phyloP scores from a whole-genome alignment of 192 early-diverging fungal species.

The Spizellomyces sp. region DNA sequence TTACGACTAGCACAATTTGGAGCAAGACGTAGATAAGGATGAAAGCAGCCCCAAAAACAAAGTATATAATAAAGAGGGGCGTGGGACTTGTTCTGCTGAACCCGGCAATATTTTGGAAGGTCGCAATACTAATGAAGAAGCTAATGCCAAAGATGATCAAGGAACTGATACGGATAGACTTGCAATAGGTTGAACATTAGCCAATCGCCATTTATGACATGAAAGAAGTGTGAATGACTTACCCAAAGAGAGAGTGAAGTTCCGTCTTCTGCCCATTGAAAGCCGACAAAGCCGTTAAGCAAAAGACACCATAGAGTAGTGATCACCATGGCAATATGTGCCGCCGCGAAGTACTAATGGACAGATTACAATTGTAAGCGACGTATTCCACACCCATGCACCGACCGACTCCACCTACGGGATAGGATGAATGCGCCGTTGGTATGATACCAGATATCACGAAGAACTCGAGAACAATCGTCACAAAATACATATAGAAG shows the following conservation, averaged over 20 bases:
- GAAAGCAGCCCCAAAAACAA: conserved; percentile 81
- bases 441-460: conserved; percentile 93
- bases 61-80: conserved; percentile 83
- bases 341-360: conserved; percentile 81
- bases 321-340: conserved; percentile 78
- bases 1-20: conserved; percentile 93
- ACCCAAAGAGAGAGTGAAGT: conserved; percentile 93
- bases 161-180: conserved; percentile 85
- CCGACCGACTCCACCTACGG: conserved; percentile 6
- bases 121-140: conserved; percentile 80
- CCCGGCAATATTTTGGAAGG: conserved; percentile 69
- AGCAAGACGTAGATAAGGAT: conserved; percentile 84
- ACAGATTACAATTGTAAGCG: background rate
- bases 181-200: background rate
- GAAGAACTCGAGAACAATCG: conserved; percentile 85
- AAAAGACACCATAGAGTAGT: conserved; percentile 92
- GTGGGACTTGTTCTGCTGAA: conserved; percentile 67
- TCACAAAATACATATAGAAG: conserved; percentile 93
- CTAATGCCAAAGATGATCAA: conserved; percentile 78
- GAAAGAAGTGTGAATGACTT: conserved; percentile 21
- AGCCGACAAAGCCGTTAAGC: conserved; percentile 93
- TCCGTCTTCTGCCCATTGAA: conserved; percentile 97
- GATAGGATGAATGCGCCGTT: conserved; percentile 57
- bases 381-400: background rate
- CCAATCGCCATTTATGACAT: background rate